Conservation (phyloP, 2,329 filamentous ascomycete genomes). For the Verticillium alfalfae region DNA sequence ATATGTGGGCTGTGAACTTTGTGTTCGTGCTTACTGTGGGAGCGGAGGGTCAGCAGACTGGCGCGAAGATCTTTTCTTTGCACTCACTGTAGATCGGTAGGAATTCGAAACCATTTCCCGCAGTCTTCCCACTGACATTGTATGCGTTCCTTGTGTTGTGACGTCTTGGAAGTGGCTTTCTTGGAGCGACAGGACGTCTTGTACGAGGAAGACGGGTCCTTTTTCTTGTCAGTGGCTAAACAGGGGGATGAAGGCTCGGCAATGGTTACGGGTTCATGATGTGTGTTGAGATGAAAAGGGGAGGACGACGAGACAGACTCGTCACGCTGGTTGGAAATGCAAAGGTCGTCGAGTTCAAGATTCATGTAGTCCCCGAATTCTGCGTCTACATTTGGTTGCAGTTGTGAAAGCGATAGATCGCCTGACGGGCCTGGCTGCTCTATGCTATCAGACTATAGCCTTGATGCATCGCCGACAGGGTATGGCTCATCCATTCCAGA, state of each 20-base stretch:
- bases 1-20: background rate
- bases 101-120: background rate
- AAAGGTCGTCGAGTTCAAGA: background rate
- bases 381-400: background rate
- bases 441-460: too few species aligned
- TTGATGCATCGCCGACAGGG: too few species aligned
- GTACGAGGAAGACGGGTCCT: background rate
- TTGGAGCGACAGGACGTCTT: background rate
- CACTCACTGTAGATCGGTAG: background rate
- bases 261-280: background rate
- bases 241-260: background rate
- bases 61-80: too few species aligned
- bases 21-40: background rate
- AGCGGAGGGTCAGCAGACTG: background rate
- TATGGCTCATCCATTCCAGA: too few species aligned
- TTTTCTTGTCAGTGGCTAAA: background rate
- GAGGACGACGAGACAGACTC: background rate
- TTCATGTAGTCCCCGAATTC: background rate
- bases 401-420: background rate
- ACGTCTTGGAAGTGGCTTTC: background rate
- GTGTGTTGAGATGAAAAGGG: background rate
- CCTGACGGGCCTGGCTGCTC: background rate
- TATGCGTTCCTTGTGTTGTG: background rate
- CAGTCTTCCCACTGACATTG: background rate
- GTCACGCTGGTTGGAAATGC: background rate